These are phyloP conservation scores for Lasiodiplodia citricola DNA, from an alignment of 2,329 filamentous ascomycete genomes.

Conservation along the genomic window DNA sequence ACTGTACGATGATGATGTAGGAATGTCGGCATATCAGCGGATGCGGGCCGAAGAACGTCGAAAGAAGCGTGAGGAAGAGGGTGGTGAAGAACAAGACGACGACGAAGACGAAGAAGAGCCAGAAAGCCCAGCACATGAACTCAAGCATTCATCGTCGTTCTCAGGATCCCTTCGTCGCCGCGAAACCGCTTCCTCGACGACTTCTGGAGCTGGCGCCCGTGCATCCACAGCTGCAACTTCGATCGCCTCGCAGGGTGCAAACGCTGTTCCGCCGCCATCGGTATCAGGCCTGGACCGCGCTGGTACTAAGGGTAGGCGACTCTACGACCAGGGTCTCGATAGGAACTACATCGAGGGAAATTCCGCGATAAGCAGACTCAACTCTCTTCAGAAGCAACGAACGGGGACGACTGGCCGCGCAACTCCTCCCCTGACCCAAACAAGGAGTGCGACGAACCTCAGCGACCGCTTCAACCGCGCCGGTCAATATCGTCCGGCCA, in stretches of 20 bases:
- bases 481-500: constrained; percentile 50
- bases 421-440: constrained; percentile 55
- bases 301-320: constrained; percentile 71
- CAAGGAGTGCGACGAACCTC: constrained; percentile 53
- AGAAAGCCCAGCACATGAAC: constrained; percentile 48
- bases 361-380: constrained; percentile 77
- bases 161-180: constrained; percentile 74
- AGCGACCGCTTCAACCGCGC: constrained; percentile 52
- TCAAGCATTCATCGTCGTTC: constrained; percentile 59
- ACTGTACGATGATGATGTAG: constrained; percentile 86
- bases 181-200: constrained; percentile 84
- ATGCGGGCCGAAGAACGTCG: constrained; percentile 64
- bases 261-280: constrained; percentile 39
- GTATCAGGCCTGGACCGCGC: constrained; percentile 60
- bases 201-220: constrained; percentile 70
- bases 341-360: constrained; percentile 84
- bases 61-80: constrained; percentile 59
- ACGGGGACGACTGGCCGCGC: constrained; percentile 51
- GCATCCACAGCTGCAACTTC: constrained; percentile 90
- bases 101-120: constrained; percentile 38
- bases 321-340: constrained; percentile 83
- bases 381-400: constrained; percentile 72
- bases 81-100: constrained; percentile 49
- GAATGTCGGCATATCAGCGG: constrained; percentile 77
- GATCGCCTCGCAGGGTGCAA: constrained; percentile 70